Evolutionary conservation across 2,329 filamentous ascomycete species (phyloP), one percentile per base, ranked within the genome.

Genomic region (Cladosporium sp.): DNA sequence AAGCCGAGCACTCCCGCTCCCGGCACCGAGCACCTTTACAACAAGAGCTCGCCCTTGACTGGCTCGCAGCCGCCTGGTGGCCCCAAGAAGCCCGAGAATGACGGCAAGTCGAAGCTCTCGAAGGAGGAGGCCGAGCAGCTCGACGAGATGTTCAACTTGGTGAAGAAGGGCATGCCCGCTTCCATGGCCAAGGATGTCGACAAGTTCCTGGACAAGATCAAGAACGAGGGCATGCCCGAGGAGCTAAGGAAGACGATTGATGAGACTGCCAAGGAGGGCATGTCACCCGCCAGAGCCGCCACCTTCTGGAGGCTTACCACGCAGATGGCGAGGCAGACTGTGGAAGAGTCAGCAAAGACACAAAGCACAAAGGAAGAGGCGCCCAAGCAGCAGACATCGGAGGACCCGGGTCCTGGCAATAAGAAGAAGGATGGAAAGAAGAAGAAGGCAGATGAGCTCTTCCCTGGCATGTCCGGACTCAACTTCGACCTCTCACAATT

Each of bases 181-280:
- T 82, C 83, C n/a, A 88, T 91, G 77, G 82, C 82, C 46, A 78
- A 86, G 60, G 80, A 84, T 26, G 77, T 93, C 66, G 83, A 87
- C 66, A 82, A 85, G 57, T 82, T 88, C 10, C 78, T 91, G n/a
- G 80, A 85, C 67, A 80, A 84, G 31, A 83, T 94, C 67, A 87
- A 88, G 78, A 82, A 83, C 67, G 83, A 88, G 50, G 92, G 92
- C 11, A 86, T 92, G 18, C 91, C 92, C 0, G 72, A 79, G 26
- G 91, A 92, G 74, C 79, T 92, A 21, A 84, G 85, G 64, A 84
- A 89, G 69, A 83, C 90, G 62, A 84, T 89, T 77, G 82, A 87
- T 60, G 83, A 83, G 69, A 79, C 81, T 72, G 79, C 75, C 76
- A 83, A 81, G 35, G 80, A 81, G 35, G 78, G 81, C 69, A 83